Percentiles rank a stretch among this genome's conserved stretches.
Evolutionary conservation across 192 early-diverging fungal genomes (phyloP).

Genomic region (Coemansia sp.): DNA sequence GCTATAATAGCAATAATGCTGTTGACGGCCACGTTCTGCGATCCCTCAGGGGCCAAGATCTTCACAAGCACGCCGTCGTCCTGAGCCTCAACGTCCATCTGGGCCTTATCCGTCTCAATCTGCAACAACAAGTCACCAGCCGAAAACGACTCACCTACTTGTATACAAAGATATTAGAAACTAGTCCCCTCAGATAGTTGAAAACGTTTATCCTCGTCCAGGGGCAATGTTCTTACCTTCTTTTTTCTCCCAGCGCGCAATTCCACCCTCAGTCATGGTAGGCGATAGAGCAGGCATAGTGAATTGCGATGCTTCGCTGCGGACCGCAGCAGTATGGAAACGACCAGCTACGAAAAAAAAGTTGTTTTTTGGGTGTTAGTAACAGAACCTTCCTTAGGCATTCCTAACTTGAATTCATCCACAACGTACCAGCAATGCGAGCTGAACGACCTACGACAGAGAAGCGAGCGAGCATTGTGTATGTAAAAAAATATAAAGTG

Average conservation of each 20-base stretch:
- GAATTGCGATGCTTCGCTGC: constrained; percentile 59
- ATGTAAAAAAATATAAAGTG: not conserved
- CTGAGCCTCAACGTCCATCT: constrained; percentile 99
- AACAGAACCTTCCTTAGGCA: not conserved
- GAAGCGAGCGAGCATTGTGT: constrained; percentile 37
- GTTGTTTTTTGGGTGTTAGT: not conserved
- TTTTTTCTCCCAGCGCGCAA: constrained; percentile 93
- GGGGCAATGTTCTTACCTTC: constrained; percentile 42
- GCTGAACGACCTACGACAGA: constrained; percentile 35
- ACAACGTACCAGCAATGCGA: constrained; percentile 36
- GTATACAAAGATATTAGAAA: not conserved
- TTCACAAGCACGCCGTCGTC: constrained; percentile 97
- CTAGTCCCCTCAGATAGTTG: not conserved
- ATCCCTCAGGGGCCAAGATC: constrained; percentile 73
- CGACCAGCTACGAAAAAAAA: constrained; percentile 64
- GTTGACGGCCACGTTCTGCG: constrained; percentile 74
- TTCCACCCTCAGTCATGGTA: constrained; percentile 96
- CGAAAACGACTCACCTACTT: constrained; percentile 75
- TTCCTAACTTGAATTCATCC: not conserved
- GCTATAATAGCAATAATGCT: constrained; percentile 81
- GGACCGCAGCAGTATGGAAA: constrained; percentile 57
- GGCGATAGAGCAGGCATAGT: constrained; percentile 98
- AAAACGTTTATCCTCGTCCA: no score
- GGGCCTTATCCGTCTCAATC: constrained; percentile 99
- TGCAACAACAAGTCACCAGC: constrained; percentile 92